Conservation (phyloP, 805 yeast species). For the Candida tammaniensis region DNA sequence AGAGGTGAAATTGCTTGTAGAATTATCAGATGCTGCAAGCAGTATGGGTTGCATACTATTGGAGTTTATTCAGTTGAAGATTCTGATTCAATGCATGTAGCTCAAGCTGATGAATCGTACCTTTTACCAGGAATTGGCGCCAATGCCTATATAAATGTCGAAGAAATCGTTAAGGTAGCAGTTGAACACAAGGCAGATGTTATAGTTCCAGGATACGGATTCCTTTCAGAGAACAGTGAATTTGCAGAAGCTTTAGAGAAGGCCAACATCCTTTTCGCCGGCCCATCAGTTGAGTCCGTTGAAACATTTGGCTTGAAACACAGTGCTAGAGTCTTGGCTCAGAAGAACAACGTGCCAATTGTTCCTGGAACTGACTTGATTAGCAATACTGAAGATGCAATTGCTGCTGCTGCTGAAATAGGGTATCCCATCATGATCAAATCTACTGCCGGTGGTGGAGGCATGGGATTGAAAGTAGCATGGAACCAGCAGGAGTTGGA, state of each 20-base stretch:
- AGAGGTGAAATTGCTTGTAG: constrained; percentile 98
- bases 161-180: constrained; percentile 83
- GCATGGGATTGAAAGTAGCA: constrained; percentile 93
- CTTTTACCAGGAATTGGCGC: constrained; percentile 83
- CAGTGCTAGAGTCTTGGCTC: constrained; percentile 92
- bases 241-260: constrained; percentile 81
- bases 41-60: constrained; percentile 70
- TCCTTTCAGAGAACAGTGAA: constrained; percentile 92
- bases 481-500: constrained; percentile 76
- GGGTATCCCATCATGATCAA: constrained; percentile 93
- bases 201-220: constrained; percentile 96
- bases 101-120: constrained; percentile 78
- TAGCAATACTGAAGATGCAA: constrained; percentile 68
- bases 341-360: constrained; percentile 83
- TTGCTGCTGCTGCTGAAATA: constrained; percentile 63
- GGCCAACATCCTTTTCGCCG: constrained; percentile 87
- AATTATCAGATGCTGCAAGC: constrained; percentile 81
- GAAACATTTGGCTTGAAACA: constrained; percentile 90
- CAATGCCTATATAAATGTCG: constrained; percentile 82
- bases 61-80: constrained; percentile 92
- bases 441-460: constrained; percentile 99
- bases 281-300: constrained; percentile 94
- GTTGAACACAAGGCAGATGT: constrained; percentile 81
- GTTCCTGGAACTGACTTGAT: constrained; percentile 94
- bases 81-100: constrained; percentile 81